Base-by-base conservation (phyloP, 1,284 basidiomycete genomes). In the Ceratobasidium sp. region DNA sequence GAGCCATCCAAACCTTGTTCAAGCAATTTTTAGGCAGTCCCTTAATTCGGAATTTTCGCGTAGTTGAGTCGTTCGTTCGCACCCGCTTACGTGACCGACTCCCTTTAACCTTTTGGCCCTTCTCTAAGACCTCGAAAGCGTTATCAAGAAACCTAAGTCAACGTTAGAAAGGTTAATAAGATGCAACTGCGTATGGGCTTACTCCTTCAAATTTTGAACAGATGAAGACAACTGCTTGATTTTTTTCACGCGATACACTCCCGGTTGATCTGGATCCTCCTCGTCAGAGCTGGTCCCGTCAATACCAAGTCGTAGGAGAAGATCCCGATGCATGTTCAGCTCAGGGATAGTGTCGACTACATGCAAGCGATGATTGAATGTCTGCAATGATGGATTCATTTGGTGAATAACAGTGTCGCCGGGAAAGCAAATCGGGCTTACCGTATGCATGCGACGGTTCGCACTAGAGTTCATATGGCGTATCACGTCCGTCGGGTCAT, bases 211-310 rank as follows among this genome's bases (percentile, higher is more conserved):
- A 23, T 57, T n/a, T 33, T 4, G n/a, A 15, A 57, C 56, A 4
- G 28, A 57, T 10, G 56, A 33, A 33, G 56, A 57, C 2, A 57
- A 9, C 12, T 57, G n/a, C 56, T 57, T 57, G 10, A 23, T 23
- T 33, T 57, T 23, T 33, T 57, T 57, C 2, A 57, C 28, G 13
- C n/a, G 56, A 57, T 23, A 57, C 2, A 57, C 56, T 23, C 56
- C 56, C 12, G 56, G 56, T 2, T 57, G 12, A n/a, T 23, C 28
- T 33, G 56, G 28, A n/a, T 57, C 56, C 28, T 57, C 56, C n/a
- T 57, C 56, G 28, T 57, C 56, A n/a, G 56, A 57, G 56, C 56
- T 57, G 3, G 56, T 57, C 10, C 56, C 56, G 56, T 57, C 56
- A n/a, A 57, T 33, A n/a, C 56, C 56, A 57, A 57, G 56, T 23